Base-by-base conservation (phyloP, 2,329 filamentous ascomycete species). In the Lachnellula arida region DNA sequence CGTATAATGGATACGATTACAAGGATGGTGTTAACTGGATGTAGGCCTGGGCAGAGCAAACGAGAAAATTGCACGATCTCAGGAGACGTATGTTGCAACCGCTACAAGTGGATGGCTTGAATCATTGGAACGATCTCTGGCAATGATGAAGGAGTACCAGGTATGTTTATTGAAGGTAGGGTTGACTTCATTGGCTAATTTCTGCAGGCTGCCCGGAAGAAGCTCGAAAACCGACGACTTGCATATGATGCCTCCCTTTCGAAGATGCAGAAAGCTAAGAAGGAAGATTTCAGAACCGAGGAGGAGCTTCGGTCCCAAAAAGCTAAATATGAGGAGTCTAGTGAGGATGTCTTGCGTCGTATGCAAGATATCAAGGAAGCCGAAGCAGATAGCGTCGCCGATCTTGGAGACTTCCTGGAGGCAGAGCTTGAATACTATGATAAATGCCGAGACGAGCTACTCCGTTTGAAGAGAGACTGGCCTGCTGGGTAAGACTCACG, bases 111-210 rank as follows among this genome's bases (percentile, higher is more conserved):
- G 82, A 70, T 97, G 93, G 93, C 79, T 96, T 56, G 91, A 97
- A 71, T 91, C 89, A n/a, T 77, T 96, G 22, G 93, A 97, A 72
- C 81, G 91, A 63, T 95, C 88, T 25, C 74, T 96, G 51, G 86
- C 90, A 37, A 94, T 96, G 80, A 93, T 97, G 90, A 97, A 96
- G 72, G 94, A 97, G 69, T 97, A 96, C 67, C 91, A 97, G 81
- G 89, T 93, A 79, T 53, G 81, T 71, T 32, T 15, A 25, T 46
- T 37, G 0, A 46, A 15, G 5, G 12, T 23, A 8, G 3, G 4
- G 52, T 25, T 42, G 28, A 9, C 57, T 67, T 58, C 66, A 56
- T 64, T 19, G 23, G 37, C 49, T 57, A 54, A 66, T 48, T 32
- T 54, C 32, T 57, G 57, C 58, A 87, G 87, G 79, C 82, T 62